Conservation (phyloP, 345 rosid species). For the Citrus australasica region DNA sequence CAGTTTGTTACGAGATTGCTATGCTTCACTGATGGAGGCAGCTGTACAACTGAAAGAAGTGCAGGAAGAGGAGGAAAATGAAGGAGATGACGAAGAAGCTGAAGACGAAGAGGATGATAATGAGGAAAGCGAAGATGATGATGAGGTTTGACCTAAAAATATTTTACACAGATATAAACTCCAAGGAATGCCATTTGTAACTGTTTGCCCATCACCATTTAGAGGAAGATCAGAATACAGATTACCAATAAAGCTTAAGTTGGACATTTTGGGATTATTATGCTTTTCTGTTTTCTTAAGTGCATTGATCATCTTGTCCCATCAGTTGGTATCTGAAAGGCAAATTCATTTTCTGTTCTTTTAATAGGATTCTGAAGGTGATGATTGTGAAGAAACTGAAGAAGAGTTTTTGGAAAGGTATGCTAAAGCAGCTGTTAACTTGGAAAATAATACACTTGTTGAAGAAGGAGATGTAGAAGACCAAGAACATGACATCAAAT, state of each 20-base stretch:
- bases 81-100: slow-evolving; percentile 43
- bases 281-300: not conserved
- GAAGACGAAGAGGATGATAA: slow-evolving; percentile 35
- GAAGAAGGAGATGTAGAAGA: slow-evolving; percentile 77
- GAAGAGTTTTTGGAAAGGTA: slow-evolving; percentile 82
- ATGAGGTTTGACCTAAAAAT: slow-evolving; percentile 41
- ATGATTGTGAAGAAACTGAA: slow-evolving; percentile 77
- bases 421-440: slow-evolving; percentile 66
- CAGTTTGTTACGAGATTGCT: slow-evolving; percentile 46
- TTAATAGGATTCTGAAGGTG: slow-evolving; percentile 74
- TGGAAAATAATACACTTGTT: slow-evolving; percentile 40
- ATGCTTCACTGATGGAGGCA: slow-evolving; percentile 58
- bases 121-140: slow-evolving; percentile 34
- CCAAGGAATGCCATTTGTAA: not conserved
- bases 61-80: slow-evolving; percentile 50
- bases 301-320: not conserved
- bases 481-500: slow-evolving; percentile 56
- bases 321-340: not conserved
- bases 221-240: not conserved
- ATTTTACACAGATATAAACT: not conserved
- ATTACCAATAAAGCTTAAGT: not conserved
- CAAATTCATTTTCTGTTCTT: not conserved
- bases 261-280: not conserved
- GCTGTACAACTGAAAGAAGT: slow-evolving; percentile 46
- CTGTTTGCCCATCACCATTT: not conserved